Base-by-base conservation (phyloP, 1,139 yeast species). In the Chernovozyma aurita region DNA sequence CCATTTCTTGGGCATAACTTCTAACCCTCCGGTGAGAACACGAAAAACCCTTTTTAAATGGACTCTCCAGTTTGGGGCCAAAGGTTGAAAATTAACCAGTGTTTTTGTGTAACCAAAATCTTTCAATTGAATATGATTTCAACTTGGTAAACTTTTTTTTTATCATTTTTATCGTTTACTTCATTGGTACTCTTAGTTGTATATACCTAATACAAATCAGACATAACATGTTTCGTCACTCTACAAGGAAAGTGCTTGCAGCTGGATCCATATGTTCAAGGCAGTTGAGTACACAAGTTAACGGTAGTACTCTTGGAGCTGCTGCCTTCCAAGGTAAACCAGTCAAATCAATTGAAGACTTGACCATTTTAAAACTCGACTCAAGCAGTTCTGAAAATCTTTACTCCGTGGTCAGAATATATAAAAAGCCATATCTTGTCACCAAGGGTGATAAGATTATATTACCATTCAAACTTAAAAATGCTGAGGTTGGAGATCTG, bases 371-470 rank as follows among this genome's bases (percentile, higher is more conserved):
- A 44, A 85, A 82, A 53, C 73, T 78, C 40, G 85, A 87, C 43
- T 71, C 76, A 25, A 63, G 60, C 44, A 74, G 69, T 4, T 56
- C 61, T 21, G 48, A 56, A 33, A 57, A 75, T 43, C 63, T 92
- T 30, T 92, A 88, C 53, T 98, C 98, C 34, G 72, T 86, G 7
- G 74, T 90, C 48, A 80, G 78, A 50, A 74, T 94, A 32, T 94
- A 88, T 63, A 80, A 83, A 57, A 79, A 88, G 59, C 87, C 95
- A 32, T 90, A 86, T 52, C 67, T 92, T 43, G 95, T 94, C 17
- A 88, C 98, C 16, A 78, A 82, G 47, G 98, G 98, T 16, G 99
- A 94, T 58, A 75, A 71, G 46, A 76, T 92, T 35, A 73, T 80
- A 31, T 63, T 92, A 28, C 96, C 96, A 2, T 88, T 76, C 59